Evolutionary conservation across 2,329 filamentous ascomycete species (phyloP), one percentile per base, ranked within the genome.

Genomic region (Helminthosporium solani): DNA sequence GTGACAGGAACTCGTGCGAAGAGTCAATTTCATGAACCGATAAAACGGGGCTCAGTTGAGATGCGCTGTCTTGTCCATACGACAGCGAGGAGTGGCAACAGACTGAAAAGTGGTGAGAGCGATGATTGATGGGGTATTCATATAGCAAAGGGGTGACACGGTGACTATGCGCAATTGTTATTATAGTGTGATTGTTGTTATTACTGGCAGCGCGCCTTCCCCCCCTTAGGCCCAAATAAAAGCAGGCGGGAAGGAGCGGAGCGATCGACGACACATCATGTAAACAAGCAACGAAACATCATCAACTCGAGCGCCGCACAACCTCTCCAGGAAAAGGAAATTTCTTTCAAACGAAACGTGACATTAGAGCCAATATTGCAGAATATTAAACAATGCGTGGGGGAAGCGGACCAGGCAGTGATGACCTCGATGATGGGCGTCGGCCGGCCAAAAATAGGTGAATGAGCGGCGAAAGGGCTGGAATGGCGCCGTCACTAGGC

Each of bases 401-500:
- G 31, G 8, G n/a, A n/a, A 19, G 31, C 12, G 20, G 30, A 18
- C 21, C 20, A 39, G 20, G 21, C 20, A 40, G 38, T 33, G 21
- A 15, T 40, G 41, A 46, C 37, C 38, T 42, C 46, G 48, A 47
- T 36, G 45, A 42, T 42, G 33, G 33, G n/a, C 20, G 28, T 16
- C 9, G 40, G 14, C 46, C 47, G 45, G 18, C 33, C 23, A 25
- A 40, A 20, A 31, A 31, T 41, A 25, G 37, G 33, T 38, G 46
- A 46, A 15, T 38, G 36, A 39, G 21, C 46, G 48, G 49, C 49
- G 45, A 33, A 25, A 25, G 9, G 23, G 6, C 23, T 25, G 23
- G 33, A 27, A 46, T 51, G 49, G 42, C 42, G 48, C 42, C 34
- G 31, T 35, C 33, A 7, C 40, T 48, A 53, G 33, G 23, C 44